These are phyloP conservation scores for Ascochyta rabiei DNA, from an alignment of 2,329 filamentous ascomycete species.

Conservation along the genomic window DNA sequence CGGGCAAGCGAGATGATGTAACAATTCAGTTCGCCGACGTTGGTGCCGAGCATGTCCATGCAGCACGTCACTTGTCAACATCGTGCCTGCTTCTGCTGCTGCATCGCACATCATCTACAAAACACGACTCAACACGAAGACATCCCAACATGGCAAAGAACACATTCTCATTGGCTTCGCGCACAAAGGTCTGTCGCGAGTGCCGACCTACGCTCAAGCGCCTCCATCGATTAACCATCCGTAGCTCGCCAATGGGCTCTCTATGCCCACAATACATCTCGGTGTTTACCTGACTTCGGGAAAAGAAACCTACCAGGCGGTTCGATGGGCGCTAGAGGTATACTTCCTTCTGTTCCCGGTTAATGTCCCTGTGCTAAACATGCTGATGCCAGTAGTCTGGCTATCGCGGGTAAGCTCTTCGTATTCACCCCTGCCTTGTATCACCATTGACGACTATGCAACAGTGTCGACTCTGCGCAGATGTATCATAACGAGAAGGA, in stretches of 20 bases:
- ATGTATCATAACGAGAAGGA: conserved; percentile 74
- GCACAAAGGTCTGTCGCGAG: conserved; percentile 46
- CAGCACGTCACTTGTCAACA: conserved; percentile 19
- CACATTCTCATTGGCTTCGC: conserved; percentile 51
- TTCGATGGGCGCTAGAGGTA: conserved; percentile 62
- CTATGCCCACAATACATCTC: conserved; percentile 74
- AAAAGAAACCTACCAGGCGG: conserved; percentile 62
- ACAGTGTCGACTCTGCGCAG: conserved; percentile 63
- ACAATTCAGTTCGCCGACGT: conserved; percentile 19
- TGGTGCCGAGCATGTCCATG: conserved; percentile 36
- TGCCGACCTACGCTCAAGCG: not conserved
- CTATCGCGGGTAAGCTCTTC: conserved; percentile 50
- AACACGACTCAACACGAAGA: conserved; percentile 18
- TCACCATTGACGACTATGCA: conserved; percentile 28
- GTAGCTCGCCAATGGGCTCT: conserved; percentile 63
- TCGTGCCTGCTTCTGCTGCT: conserved; percentile 22
- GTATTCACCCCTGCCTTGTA: conserved; percentile 18
- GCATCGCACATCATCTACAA: conserved; percentile 31
- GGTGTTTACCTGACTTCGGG: conserved; percentile 75
- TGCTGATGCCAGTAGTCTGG: conserved; percentile 48
- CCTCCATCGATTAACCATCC: conserved; percentile 25
- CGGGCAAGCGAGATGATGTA: conserved; percentile 30
- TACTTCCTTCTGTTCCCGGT: conserved; percentile 37
- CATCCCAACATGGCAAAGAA: conserved; percentile 39
- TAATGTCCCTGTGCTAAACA: conserved; percentile 5